Evolutionary conservation across 1,139 yeast genomes (phyloP), one percentile per base, ranked within the genome.

Genomic region (Yamadazyma pseudoaaseri): DNA sequence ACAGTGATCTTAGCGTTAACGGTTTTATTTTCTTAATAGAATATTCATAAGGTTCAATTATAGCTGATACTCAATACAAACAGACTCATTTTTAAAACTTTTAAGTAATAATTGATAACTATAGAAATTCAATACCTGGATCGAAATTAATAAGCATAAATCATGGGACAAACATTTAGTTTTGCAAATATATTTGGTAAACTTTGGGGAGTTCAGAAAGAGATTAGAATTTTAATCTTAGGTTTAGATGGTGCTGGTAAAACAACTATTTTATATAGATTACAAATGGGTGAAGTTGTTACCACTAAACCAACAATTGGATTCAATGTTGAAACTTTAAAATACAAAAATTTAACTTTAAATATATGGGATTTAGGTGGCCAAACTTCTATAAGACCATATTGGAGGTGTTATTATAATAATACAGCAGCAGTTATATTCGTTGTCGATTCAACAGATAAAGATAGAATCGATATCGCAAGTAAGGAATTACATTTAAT

Each of bases 171-270:
- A 61, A 73, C 81, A 24, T 81, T 92, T 63, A 87, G 96, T 57
- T 70, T 69, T 48, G 56, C 70, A 31, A 80, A 84, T 43, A 78
- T 92, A 52, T 87, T 90, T 58, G 81, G 89, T 37, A 78, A 79
- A 52, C 70, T 92, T 35, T 92, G 97, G 95, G 95, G 95, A 21
- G 76, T 81, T 35, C 83, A 82, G 51, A 87, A 87, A 60, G 97
- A 92, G 62, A 83, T 90, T 53, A 76, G 98, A 48, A 89, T 92
- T 38, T 75, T 92, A 44, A 92, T 92, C 49, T 70, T 92, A 36
- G 98, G 98, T 4, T 69, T 92, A 42, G 98, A 92, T 61, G 97
- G 97, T 65, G 97, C 98, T 3, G 98, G 98, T 35, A 92, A 92
- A 58, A 92, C 98, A 30, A 92, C 98, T 8, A 90, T 92, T 41